phyloP scores from a whole-genome alignment of 2,329 filamentous ascomycete genomes.

The Nemania abortiva region DNA sequence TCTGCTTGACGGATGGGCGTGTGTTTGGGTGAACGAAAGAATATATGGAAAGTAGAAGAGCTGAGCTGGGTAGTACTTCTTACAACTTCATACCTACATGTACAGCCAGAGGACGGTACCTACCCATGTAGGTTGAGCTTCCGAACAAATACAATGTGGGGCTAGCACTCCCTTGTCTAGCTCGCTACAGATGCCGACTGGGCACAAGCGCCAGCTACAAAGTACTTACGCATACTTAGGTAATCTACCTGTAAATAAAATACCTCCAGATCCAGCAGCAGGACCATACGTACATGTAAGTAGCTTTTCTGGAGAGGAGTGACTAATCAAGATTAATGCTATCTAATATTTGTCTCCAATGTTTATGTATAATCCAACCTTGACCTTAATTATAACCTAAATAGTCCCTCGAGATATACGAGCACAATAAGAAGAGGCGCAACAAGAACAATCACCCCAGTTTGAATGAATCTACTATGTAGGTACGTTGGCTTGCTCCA shows the following conservation, averaged over 20 bases:
- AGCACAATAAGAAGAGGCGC: neutral
- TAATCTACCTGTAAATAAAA: too few relatives aligned
- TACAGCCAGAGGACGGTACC: neutral
- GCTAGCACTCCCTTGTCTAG: neutral
- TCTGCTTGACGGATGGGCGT: constrained; percentile 12
- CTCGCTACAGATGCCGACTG: constrained; percentile 20
- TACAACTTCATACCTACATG: neutral
- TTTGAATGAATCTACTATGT: too few relatives aligned
- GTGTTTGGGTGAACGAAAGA: neutral
- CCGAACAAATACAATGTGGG: constrained; percentile 2
- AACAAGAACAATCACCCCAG: neutral
- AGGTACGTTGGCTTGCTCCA: too few relatives aligned
- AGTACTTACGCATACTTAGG: too few relatives aligned
- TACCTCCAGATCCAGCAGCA: too few relatives aligned
- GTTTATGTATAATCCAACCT: neutral
- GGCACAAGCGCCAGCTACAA: neutral
- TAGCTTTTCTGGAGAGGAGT: too few relatives aligned
- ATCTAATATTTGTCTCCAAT: neutral
- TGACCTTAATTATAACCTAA: neutral
- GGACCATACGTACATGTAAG: neutral
- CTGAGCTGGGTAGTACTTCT: neutral
- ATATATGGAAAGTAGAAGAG: neutral
- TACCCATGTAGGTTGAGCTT: neutral
- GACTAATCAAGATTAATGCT: neutral
- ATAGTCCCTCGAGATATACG: neutral